Percentiles rank a stretch among this genome's conserved stretches.
Evolutionary conservation across 108 stramenopile genomes (phyloP).

Genomic region (Discostella pseudostelligera): DNA sequence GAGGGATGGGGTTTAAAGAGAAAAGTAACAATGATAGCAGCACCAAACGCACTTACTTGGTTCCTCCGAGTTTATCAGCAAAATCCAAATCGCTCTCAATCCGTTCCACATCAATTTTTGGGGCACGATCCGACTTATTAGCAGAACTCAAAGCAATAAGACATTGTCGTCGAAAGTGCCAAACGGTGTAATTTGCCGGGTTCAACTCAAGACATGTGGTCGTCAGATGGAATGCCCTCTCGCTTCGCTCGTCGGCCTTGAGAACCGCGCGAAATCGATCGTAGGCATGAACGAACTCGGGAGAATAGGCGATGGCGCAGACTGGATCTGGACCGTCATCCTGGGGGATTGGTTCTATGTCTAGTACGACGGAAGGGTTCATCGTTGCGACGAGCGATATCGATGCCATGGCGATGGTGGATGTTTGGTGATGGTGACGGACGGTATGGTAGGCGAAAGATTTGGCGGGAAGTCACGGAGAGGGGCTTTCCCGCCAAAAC

Average conservation of each 20-base stretch:
- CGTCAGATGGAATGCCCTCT: slow-evolving; percentile 84
- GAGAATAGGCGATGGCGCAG: slow-evolving; percentile 86
- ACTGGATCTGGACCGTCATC: slow-evolving; percentile 89
- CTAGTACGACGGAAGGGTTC: slow-evolving; percentile 39
- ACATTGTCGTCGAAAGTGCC: slow-evolving; percentile 90
- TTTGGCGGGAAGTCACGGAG: too few species aligned
- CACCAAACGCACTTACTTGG: slow-evolving; percentile 15
- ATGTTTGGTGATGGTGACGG: too few species aligned
- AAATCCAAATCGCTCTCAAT: slow-evolving; percentile 68
- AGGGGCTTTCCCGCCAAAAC: too few species aligned
- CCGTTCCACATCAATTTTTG: slow-evolving; percentile 26
- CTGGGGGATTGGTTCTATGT: slow-evolving; percentile 88
- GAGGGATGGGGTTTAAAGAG: too few species aligned
- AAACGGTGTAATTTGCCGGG: slow-evolving; percentile 97
- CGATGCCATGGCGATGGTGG: too few species aligned
- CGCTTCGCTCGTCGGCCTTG: slow-evolving; percentile 59
- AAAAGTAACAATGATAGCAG: background rate
- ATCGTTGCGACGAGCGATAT: slow-evolving; percentile 17
- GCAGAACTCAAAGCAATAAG: slow-evolving; percentile 44
- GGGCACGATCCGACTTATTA: background rate
- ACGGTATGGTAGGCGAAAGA: too few species aligned
- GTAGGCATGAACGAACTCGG: slow-evolving; percentile 76
- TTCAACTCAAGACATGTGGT: slow-evolving; percentile 81
- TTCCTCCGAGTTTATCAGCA: slow-evolving; percentile 78
- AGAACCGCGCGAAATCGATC: slow-evolving; percentile 87